Conservation (phyloP, 345 rosid species). For the Geranium rotundifolium region DNA sequence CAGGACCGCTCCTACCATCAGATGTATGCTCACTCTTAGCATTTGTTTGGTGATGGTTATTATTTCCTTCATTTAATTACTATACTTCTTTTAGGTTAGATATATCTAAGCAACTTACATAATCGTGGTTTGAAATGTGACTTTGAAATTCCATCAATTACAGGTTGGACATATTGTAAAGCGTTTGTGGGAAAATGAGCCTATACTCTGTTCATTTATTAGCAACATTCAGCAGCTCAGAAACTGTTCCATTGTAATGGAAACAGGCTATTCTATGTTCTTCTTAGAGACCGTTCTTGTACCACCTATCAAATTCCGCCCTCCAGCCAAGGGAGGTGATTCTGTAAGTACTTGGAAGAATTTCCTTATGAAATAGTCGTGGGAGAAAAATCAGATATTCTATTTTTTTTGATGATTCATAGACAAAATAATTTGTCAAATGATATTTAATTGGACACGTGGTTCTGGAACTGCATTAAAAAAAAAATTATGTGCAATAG, state of each 20-base stretch:
- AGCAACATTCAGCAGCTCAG: slow-evolving; percentile 60
- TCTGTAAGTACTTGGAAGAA: slow-evolving; percentile 45
- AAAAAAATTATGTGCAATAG: no score
- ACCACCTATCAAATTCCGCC: slow-evolving; percentile 83
- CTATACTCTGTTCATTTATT: slow-evolving; percentile 58
- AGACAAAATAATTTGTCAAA: not conserved
- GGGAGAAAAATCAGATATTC: not conserved
- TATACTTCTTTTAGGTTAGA: not conserved
- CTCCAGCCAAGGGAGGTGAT: slow-evolving; percentile 78
- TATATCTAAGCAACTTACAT: not conserved
- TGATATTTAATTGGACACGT: not conserved
- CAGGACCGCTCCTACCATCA: slow-evolving; percentile 53
- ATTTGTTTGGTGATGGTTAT: not conserved
- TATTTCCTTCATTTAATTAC: slow-evolving; percentile 2
- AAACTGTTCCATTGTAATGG: slow-evolving; percentile 17
- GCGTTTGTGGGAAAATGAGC: slow-evolving; percentile 77
- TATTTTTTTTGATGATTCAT: not conserved
- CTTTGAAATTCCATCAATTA: slow-evolving; percentile 9
- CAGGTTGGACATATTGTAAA: slow-evolving; percentile 54
- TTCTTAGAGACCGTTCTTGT: slow-evolving; percentile 72
- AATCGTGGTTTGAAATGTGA: slow-evolving; percentile 2
- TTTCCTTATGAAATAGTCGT: not conserved
- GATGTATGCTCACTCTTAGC: slow-evolving; percentile 38
- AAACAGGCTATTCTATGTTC: slow-evolving; percentile 51
- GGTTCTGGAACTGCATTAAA: not conserved